Percentiles rank a stretch among this genome's conserved stretches.
phyloP scores from a whole-genome alignment of 2,329 filamentous ascomycete genomes.

The Gaeumannomyces tritici region DNA sequence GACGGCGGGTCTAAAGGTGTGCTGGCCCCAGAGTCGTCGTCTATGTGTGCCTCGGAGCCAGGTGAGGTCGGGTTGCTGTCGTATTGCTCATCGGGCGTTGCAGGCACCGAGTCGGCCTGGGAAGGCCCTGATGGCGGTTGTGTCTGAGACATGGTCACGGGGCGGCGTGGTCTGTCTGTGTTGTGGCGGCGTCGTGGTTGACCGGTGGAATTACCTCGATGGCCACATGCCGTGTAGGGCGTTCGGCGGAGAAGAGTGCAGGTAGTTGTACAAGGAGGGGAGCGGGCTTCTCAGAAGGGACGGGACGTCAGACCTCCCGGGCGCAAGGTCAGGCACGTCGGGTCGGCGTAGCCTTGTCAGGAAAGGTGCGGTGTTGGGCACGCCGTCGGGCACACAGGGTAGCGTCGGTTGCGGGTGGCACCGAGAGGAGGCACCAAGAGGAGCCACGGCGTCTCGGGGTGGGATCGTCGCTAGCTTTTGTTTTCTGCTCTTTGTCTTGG shows the following conservation, averaged over 20 bases:
- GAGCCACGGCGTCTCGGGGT: neutral
- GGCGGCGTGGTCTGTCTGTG: neutral
- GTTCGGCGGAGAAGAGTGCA: neutral
- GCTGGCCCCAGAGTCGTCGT: constrained; percentile 36
- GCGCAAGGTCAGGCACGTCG: neutral
- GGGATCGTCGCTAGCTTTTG: neutral
- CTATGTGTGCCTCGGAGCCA: constrained; percentile 19
- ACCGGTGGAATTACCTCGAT: neutral
- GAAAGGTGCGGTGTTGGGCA: neutral
- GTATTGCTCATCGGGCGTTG: constrained; percentile 34
- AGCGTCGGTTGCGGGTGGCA: too few species aligned
- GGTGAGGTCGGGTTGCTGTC: constrained; percentile 32
- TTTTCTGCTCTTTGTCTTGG: neutral
- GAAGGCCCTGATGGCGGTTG: neutral
- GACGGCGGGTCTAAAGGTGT: constrained; percentile 33
- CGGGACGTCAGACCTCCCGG: neutral
- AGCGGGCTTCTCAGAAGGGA: neutral
- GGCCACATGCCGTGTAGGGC: neutral
- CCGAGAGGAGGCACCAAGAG: too few species aligned
- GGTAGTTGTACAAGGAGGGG: neutral
- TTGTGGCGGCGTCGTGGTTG: neutral
- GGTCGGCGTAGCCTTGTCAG: neutral
- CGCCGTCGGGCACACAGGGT: neutral
- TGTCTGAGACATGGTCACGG: constrained; percentile 16
- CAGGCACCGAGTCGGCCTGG: constrained; percentile 25